These are phyloP conservation scores for Daldinia grandis DNA, from an alignment of 495 filamentous ascomycete species.

Conservation along the genomic window DNA sequence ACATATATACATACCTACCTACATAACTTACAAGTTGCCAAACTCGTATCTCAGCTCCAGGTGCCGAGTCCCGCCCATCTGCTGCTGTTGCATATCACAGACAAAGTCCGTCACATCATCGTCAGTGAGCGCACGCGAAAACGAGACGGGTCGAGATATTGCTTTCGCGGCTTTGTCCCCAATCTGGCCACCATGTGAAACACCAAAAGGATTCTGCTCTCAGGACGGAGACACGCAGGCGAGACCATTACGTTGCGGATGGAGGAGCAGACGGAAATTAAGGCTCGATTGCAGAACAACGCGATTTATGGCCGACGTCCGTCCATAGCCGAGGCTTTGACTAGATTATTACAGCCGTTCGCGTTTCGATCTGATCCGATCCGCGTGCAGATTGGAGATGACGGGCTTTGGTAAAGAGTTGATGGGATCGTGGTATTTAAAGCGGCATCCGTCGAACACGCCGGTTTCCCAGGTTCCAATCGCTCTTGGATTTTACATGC, in stretches of 20 bases:
- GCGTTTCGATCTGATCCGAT: not conserved
- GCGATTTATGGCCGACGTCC: slow-evolving; percentile 2
- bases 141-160: slow-evolving; percentile 10
- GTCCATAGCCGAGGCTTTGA: not conserved
- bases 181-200: slow-evolving; percentile 14
- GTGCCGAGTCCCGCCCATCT: slow-evolving; percentile 12
- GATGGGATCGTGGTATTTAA: not conserved
- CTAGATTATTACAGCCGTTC: not conserved
- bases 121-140: slow-evolving; percentile 9
- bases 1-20: not conserved
- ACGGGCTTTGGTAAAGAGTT: not conserved
- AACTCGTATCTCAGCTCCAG: slow-evolving; percentile 4
- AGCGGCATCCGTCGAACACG: not conserved
- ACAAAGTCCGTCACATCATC: slow-evolving; percentile 7
- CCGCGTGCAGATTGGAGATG: not conserved
- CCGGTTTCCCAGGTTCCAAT: not conserved
- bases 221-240: slow-evolving; percentile 3
- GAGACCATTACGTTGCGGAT: not conserved
- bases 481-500: not conserved
- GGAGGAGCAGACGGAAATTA: not conserved
- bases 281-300: slow-evolving; percentile 11
- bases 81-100: slow-evolving; percentile 17
- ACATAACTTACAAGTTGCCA: slow-evolving; percentile 11
- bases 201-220: not conserved
- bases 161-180: slow-evolving; percentile 5